Evolutionary conservation across 2,329 filamentous ascomycete species (phyloP), one percentile per base, ranked within the genome.

Genomic region (Cladosporium colombiae): DNA sequence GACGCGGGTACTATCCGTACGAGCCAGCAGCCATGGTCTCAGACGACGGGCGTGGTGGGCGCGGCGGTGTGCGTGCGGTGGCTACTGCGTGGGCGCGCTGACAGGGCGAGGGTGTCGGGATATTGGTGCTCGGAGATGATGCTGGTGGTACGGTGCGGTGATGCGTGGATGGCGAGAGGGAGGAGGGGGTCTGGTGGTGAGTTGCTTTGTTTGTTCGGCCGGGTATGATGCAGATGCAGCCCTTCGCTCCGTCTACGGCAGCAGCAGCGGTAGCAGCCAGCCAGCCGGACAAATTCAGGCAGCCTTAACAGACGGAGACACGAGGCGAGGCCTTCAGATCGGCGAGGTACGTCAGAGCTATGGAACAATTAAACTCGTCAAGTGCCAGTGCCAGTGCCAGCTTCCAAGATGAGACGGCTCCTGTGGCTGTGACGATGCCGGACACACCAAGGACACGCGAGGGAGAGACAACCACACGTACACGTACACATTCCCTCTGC

Each of bases 31-130:
- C 50, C 61, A 63, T 63, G 61, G 56, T 63, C 50, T 63, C 49
- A 56, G 61, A 21, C 49, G 50, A 62, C 66, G 63, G 63, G 66
- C 67, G 53, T 58, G 65, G 49, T 62, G 37, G 50, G 55, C 64
- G 50, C 57, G 55, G 64, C 60, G 37, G 61, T 66, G 62, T 27
- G 56, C 27, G 59, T 40, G 59, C 40, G 18, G 31, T 50, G 23
- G 58, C 62, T 58, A 50, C 56, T 63, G 50, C 40, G 53, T 27
- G 37, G 52, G 25, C 31, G 56, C 16, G 31, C 35, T 23, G 37
- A 35, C 49, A 57, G 50, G 50, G 40, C 21, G 55, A 53, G 33
- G 33, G 31, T 23, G 56, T 53, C 23, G 25, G 59, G 56, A 40
- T 65, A 58, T 35, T 21, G 16, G 53, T 58, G 44, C 40, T 55